Conservation (phyloP, 345 rosid genomes). For the Kandelia obovata region DNA sequence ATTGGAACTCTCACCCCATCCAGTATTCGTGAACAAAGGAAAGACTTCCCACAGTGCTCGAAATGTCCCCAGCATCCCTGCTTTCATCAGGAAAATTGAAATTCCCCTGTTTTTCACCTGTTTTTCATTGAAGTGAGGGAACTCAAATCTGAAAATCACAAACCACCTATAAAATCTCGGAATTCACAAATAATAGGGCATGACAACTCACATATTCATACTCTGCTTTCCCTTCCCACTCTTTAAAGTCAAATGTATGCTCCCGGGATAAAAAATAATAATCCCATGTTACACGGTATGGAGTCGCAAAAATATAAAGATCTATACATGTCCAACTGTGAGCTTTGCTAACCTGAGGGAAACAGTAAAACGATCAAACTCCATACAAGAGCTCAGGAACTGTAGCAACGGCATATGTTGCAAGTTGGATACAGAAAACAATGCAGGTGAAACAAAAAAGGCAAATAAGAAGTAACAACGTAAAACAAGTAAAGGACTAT, state of each 20-base stretch:
- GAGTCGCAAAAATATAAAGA: slow-evolving; percentile 89
- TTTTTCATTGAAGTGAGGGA: slow-evolving; percentile 4
- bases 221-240: slow-evolving; percentile 89
- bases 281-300: slow-evolving; percentile 94
- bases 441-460: neutral
- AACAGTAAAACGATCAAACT: slow-evolving; percentile 10
- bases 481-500: too few relatives aligned
- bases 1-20: slow-evolving; percentile 90
- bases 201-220: slow-evolving; percentile 65
- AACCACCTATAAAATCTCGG: slow-evolving; percentile 10
- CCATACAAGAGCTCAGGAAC: slow-evolving; percentile 13
- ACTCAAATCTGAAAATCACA: slow-evolving; percentile 12
- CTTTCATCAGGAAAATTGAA: slow-evolving; percentile 95
- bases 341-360: slow-evolving; percentile 60
- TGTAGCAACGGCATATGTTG: neutral
- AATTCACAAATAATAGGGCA: neutral
- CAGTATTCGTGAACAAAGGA: slow-evolving; percentile 88
- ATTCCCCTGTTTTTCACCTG: slow-evolving; percentile 89
- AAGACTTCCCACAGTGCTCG: slow-evolving; percentile 93
- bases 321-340: slow-evolving; percentile 99
- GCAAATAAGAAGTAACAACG: too few relatives aligned
- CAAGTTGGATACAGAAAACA: neutral
- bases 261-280: slow-evolving; percentile 77
- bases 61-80: slow-evolving; percentile 96
- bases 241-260: slow-evolving; percentile 71